Base-by-base conservation (phyloP, 2,329 filamentous ascomycete species). In the Penicillium sp. region DNA sequence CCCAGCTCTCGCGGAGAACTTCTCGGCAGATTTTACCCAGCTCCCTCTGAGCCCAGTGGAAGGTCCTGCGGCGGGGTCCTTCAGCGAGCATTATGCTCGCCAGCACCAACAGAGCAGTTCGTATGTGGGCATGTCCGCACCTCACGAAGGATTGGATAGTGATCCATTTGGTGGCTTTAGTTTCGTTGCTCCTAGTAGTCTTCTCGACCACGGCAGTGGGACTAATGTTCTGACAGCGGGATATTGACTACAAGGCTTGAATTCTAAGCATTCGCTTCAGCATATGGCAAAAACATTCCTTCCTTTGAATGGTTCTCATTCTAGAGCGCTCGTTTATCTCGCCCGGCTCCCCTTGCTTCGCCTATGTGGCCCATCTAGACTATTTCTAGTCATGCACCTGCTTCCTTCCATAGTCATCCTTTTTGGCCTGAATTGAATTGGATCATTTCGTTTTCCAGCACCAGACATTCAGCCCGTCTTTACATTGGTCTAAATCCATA, bases 1-100 rank as follows among this genome's bases (percentile, higher is more conserved):
- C 72, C 95, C 95, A 0, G 93, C 96, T 76, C 84, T 97, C 50
- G 95, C 95, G 0, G 96, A 99, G 85, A 99, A 99, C 79, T 99
- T 99, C 78, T 87, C 91, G 0, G 83, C 84, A n/a, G 93, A 97
- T 74, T 99, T 99, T 75, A 99, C 94, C 0, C 88, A 91, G 59
- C 79, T 97, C 65, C 86, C 91, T 3, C 83, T 98, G 57, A 96
- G 91, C 74, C 92, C 93, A 6, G 83, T 91, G 1, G 74, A 88
- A 23, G 55, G 55, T 58, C 67, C 68, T 1, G 68, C 66, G n/a
- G 58, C 26, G 49, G 67, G 66, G 0, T 73, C 76, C 44, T 73
- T 76, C 29, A 71, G 71, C 9, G 73, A 74, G 17, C 65, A 72
- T 17, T 70, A 71, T 38, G 62, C 66, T 31, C 55, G 63, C 41